Evolutionary conservation across 2,329 filamentous ascomycete genomes (phyloP).

Genomic region (Mariannaea elegans): DNA sequence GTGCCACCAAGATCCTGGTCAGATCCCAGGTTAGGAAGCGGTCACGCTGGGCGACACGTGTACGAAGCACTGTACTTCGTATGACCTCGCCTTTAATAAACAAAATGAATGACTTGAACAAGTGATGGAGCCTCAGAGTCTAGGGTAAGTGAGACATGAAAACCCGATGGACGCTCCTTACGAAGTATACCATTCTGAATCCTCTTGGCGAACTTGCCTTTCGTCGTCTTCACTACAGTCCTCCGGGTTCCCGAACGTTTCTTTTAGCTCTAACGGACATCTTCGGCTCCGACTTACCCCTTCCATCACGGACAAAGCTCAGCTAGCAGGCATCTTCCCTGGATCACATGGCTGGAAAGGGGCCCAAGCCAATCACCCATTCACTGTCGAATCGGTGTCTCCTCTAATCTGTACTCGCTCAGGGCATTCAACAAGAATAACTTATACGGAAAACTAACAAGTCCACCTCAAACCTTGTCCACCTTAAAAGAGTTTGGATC

Average conservation of each 20-base stretch:
- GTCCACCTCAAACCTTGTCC: too few relatives aligned
- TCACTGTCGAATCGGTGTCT: too few relatives aligned
- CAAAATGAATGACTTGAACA: constrained; percentile 17
- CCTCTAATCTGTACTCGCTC: too few relatives aligned
- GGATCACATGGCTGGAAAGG: constrained; percentile 16
- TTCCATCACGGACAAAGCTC: constrained; percentile 3
- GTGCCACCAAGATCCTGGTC: constrained; percentile 42
- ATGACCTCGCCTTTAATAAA: constrained; percentile 5
- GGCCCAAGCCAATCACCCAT: constrained; percentile 5
- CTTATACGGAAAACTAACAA: too few relatives aligned
- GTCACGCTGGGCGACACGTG: constrained; percentile 39
- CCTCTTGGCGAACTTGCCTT: too few relatives aligned
- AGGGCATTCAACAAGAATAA: too few relatives aligned
- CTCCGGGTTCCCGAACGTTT: too few relatives aligned
- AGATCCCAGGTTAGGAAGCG: constrained; percentile 37
- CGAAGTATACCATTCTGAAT: too few relatives aligned
- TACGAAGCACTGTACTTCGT: too few relatives aligned
- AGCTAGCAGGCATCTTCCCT: constrained; percentile 13
- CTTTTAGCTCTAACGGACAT: not conserved
- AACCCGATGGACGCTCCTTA: too few relatives aligned
- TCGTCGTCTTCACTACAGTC: too few relatives aligned
- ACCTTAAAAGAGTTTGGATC: too few relatives aligned
- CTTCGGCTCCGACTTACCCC: constrained; percentile 8
- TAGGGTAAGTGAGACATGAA: constrained; percentile 19
- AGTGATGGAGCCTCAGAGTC: not conserved